These are phyloP conservation scores for Musa balbisiana DNA, from an alignment of 202 grass and related monocot species.

Conservation along the genomic window DNA sequence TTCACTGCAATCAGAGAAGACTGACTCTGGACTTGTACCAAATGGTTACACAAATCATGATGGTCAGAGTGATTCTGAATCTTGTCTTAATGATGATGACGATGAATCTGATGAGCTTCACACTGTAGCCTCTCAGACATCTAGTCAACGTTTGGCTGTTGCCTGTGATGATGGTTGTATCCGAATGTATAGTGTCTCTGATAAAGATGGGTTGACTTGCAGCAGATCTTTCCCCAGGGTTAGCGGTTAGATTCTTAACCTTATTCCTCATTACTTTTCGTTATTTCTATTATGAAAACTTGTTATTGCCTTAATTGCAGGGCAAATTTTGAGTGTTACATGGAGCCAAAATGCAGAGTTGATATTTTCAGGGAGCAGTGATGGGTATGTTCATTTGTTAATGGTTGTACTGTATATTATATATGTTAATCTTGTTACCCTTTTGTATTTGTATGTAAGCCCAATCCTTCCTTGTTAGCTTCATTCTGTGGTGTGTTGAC, in stretches of 20 bases:
- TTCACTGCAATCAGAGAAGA: slow-evolving; percentile 28
- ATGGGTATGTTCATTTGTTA: slow-evolving; percentile 59
- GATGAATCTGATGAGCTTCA: slow-evolving; percentile 29
- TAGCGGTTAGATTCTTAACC: slow-evolving; percentile 48
- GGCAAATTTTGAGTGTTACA: slow-evolving; percentile 71
- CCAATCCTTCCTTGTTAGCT: not conserved
- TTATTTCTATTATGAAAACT: slow-evolving; percentile 7
- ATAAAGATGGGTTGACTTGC: slow-evolving; percentile 64
- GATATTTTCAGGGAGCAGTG: slow-evolving; percentile 82
- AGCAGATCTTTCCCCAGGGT: slow-evolving; percentile 79
- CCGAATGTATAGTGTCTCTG: slow-evolving; percentile 62
- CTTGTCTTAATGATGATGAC: slow-evolving; percentile 56
- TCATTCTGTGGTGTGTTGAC: not conserved
- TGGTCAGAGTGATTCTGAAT: slow-evolving; percentile 46
- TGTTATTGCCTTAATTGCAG: slow-evolving; percentile 28
- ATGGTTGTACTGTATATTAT: not conserved
- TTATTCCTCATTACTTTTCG: slow-evolving; percentile 18
- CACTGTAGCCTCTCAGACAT: slow-evolving; percentile 25
- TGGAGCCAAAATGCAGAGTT: slow-evolving; percentile 74
- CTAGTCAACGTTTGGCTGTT: slow-evolving; percentile 54
- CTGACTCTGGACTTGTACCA: slow-evolving; percentile 9
- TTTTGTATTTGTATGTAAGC: not conserved
- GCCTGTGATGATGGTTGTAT: slow-evolving; percentile 89
- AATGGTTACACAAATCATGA: slow-evolving; percentile 45
- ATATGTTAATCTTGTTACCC: not conserved